phyloP scores from a whole-genome alignment of 805 yeast species.

The Saccharomyces eubayanus region DNA sequence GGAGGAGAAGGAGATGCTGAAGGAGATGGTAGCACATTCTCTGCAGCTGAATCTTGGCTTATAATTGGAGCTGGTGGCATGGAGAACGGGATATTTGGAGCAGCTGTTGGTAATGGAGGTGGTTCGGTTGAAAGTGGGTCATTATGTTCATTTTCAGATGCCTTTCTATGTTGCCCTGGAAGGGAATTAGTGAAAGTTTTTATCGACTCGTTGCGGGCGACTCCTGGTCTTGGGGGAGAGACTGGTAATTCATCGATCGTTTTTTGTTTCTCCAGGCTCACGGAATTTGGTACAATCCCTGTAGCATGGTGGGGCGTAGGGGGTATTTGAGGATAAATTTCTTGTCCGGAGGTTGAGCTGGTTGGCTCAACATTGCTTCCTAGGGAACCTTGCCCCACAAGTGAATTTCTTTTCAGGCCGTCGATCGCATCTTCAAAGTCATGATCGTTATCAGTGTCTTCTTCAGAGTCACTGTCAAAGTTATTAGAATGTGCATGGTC shows the following conservation, averaged over 20 bases:
- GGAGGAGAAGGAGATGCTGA: conserved; percentile 21
- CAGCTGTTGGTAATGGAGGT: neutral
- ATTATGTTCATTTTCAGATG: neutral
- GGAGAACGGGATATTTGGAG: neutral
- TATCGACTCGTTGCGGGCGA: neutral
- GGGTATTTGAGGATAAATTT: neutral
- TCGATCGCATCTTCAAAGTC: neutral
- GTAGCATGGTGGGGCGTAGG: neutral
- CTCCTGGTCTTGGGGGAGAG: neutral
- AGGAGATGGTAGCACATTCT: neutral
- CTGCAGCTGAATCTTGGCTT: neutral
- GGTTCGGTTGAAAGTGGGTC: neutral
- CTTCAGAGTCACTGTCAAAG: neutral
- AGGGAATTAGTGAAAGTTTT: neutral
- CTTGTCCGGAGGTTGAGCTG: neutral
- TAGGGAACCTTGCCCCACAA: neutral
- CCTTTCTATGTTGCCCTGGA: neutral
- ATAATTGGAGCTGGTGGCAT: neutral
- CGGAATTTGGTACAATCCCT: neutral
- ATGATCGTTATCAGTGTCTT: neutral
- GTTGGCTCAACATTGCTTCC: neutral
- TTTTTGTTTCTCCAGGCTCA: neutral
- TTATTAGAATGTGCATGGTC: neutral
- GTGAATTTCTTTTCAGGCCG: neutral
- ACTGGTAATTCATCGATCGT: neutral